These are phyloP conservation scores for Hamamelis virginiana DNA, from an alignment of 164 flowering plant genomes.

Conservation along the genomic window DNA sequence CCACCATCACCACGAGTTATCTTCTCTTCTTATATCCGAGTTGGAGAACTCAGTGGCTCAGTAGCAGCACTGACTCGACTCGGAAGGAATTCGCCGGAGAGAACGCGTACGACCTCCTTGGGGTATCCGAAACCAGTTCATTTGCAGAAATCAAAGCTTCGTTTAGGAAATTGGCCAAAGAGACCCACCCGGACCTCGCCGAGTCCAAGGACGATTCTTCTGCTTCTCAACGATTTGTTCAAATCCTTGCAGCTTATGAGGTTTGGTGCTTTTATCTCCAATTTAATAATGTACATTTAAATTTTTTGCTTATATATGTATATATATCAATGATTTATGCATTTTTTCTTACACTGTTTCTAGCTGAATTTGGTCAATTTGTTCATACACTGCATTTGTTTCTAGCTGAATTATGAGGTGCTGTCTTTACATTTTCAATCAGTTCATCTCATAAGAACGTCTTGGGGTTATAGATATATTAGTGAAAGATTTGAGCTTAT, in stretches of 20 bases:
- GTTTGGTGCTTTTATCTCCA: too few species aligned
- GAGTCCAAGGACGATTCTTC: constrained; percentile 31
- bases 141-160: constrained; percentile 77
- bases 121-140: constrained; percentile 62
- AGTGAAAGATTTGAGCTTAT: too few species aligned
- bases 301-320: too few species aligned
- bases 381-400: too few species aligned
- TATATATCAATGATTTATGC: too few species aligned
- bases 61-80: constrained; percentile 31
- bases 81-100: constrained; percentile 39
- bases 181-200: constrained; percentile 83
- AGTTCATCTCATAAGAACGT: too few species aligned
- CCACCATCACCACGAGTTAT: not conserved
- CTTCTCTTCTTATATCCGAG: constrained; percentile 1
- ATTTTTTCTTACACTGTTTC: too few species aligned
- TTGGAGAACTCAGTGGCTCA: constrained; percentile 30
- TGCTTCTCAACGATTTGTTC: constrained; percentile 60
- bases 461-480: too few species aligned
- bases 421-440: too few species aligned
- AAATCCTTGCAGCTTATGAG: constrained; percentile 91
- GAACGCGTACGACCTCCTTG: constrained; percentile 74
- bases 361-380: too few species aligned
- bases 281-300: too few species aligned
- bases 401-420: too few species aligned
- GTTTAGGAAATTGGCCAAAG: constrained; percentile 78